Base-by-base conservation (phyloP, 352 stramenopile genomes). In the Phytophthora cactorum region DNA sequence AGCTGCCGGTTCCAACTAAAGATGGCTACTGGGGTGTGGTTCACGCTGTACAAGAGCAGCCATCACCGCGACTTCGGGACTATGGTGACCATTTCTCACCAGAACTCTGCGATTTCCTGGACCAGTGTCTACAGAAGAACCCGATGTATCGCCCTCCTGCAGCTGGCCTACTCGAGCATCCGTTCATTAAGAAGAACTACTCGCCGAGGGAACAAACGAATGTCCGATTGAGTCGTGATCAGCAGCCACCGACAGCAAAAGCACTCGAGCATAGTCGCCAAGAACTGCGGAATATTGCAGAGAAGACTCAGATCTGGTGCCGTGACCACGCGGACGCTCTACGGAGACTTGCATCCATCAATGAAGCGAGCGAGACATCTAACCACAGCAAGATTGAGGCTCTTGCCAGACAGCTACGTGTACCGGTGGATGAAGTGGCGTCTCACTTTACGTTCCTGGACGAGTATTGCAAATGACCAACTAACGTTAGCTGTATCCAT, bases 1-100 rank as follows among this genome's bases (percentile, higher is more conserved):
- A 89, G 25, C 71, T 97, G 12, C 91, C 92, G 1, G 84, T 97
- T 8, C 84, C 89, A 8, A 89, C 81, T 3, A 81, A 91, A 63
- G 84, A 92, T 45, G 92, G 84, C 17, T 97, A 97, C 73, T 98
- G 91, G 90, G 85, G 81, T n/a, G 82, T 98, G 12, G 83, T 98
- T 5, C 85, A 96, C 44, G 86, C 87, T 0, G 83, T 93, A 0
- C 84, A 93, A 66, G 84, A 93, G 63, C 80, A 93, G 65, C 84
- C 88, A 12, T 92, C 84, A 7, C 85, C 88, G 4, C 66, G 78
- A 17, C 74, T 95, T 11, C 39, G 70, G 0, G 84, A 93, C 53
- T 95, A 86, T 57, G 81, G 84, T 8, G 73, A 81, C 36, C 57
- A 80, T 9, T 93, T 90, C 53, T 92, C 88, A 12, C 70, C 78